Base-by-base conservation (phyloP, 2,329 filamentous ascomycete species). In the Colletotrichum sp. region DNA sequence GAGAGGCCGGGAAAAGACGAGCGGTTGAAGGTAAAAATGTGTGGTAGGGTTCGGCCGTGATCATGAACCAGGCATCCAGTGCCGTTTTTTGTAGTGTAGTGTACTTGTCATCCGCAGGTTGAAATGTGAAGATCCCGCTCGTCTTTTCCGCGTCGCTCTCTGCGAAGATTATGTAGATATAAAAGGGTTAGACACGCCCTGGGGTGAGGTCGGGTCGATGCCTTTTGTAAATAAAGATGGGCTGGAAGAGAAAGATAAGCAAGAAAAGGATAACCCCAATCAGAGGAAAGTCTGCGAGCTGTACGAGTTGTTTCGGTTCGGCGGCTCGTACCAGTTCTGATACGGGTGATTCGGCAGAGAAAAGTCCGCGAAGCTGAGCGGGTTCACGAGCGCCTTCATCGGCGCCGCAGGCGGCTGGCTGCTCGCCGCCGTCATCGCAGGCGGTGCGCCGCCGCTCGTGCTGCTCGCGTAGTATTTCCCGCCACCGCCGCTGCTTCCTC, bases 281-380 rank as follows among this genome's bases (percentile, higher is more conserved):
- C 67, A 78, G 4, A 74, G 62, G 63, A 78, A 70, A 21, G 28
- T 24, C 60, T 78, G 77, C 16, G 76, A 71, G 49, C 55, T 62
- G 36, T 72, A 77, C 34, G 72, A 62, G 32, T 70, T 76, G n/a
- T 72, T 76, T 62, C 84, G 88, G 79, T 90, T 94, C 2, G 95
- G 94, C 44, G 94, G 93, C 77, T 95, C 93, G 80, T 96, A 98
- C 84, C 93, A 93, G 67, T 93, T 92, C 81, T 95, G 93, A 81
- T 97, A 98, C 2, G 95, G 95, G 84, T 96, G 95, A 78, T 95
- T 93, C 6, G 94, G 93, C 79, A 94, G 88, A 28, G 89, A 93
- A 82, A 97, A 97, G 81, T 97, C 94, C 2, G 94, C 95, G 28
- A 91, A 92, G 79, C 93, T 89, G 52, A 96, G 84, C 2, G 95